These are phyloP conservation scores for Heterobasidion irregulare DNA, from an alignment of 1,284 basidiomycete genomes.

Conservation along the genomic window DNA sequence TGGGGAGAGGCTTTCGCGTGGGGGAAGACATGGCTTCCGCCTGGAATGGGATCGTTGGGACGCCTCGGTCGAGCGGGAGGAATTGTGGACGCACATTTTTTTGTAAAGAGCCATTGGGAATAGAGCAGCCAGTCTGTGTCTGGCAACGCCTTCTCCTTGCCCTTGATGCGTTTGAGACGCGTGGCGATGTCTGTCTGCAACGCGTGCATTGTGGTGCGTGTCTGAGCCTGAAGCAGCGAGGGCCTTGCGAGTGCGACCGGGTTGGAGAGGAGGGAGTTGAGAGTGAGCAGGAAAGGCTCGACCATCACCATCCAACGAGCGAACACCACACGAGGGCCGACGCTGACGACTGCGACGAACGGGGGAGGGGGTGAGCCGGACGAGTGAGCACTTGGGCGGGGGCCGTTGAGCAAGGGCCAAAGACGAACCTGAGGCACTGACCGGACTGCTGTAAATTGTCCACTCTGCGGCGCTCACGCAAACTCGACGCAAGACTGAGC, in stretches of 20 bases:
- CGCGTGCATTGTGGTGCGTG: constrained; percentile 8
- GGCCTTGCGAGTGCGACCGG: constrained; percentile 25
- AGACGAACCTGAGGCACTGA: background rate
- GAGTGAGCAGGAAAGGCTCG: constrained; percentile 43
- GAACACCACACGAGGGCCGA: background rate
- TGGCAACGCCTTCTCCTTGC: constrained; percentile 38
- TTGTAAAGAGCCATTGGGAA: constrained; percentile 9
- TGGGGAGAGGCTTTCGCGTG: background rate
- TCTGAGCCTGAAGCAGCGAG: background rate
- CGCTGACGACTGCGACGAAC: background rate
- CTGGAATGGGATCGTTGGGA: background rate
- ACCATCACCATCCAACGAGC: constrained; percentile 26
- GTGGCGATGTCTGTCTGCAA: constrained; percentile 38
- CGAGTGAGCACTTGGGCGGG: too few species aligned
- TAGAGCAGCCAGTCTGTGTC: constrained; percentile 15
- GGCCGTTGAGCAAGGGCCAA: too few species aligned
- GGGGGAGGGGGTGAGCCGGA: too few species aligned
- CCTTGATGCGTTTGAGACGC: constrained; percentile 35
- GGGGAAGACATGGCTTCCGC: background rate
- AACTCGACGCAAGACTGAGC: background rate
- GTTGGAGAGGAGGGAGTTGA: constrained; percentile 40
- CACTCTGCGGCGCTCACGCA: background rate
- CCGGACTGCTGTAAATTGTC: too few species aligned
- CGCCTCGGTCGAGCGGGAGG: background rate
- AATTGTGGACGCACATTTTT: constrained; percentile 1